Evolutionary conservation across 2,329 filamentous ascomycete species (phyloP).

Genomic region (Talaromyces albobiverticillius): DNA sequence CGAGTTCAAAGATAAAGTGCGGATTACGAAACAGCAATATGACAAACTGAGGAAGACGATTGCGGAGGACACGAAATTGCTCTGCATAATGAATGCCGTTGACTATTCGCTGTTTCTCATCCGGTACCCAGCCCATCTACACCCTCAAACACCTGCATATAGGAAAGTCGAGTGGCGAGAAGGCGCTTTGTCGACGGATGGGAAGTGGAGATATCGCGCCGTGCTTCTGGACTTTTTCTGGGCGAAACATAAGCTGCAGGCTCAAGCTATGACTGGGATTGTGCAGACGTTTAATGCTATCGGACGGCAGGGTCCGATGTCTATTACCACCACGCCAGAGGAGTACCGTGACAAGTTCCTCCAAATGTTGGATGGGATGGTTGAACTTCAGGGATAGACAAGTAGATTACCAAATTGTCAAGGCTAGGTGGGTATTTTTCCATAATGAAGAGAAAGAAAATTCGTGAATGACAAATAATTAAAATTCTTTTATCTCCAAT

Average conservation of each 20-base stretch:
- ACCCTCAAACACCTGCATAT: slow-evolving; percentile 31
- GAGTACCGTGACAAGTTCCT: slow-evolving; percentile 64
- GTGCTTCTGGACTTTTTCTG: slow-evolving; percentile 75
- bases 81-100: slow-evolving; percentile 63
- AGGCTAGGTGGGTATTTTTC: neutral
- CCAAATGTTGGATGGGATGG: slow-evolving; percentile 49
- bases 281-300: slow-evolving; percentile 64
- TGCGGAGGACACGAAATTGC: slow-evolving; percentile 60
- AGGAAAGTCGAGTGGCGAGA: slow-evolving; percentile 54
- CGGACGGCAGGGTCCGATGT: slow-evolving; percentile 67
- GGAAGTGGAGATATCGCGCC: slow-evolving; percentile 65
- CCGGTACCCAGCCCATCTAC: slow-evolving; percentile 48
- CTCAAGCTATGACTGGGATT: slow-evolving; percentile 63
- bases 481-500: neutral
- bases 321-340: slow-evolving; percentile 65
- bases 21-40: slow-evolving; percentile 55
- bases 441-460: neutral
- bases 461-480: neutral
- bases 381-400: slow-evolving; percentile 32
- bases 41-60: slow-evolving; percentile 56
- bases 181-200: slow-evolving; percentile 60
- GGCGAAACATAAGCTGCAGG: slow-evolving; percentile 68
- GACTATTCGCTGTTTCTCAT: slow-evolving; percentile 75
- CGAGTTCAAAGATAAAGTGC: slow-evolving; percentile 64
- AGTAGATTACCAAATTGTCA: neutral